phyloP scores from a whole-genome alignment of 1,284 basidiomycete species.

The Marasmius fiardii region DNA sequence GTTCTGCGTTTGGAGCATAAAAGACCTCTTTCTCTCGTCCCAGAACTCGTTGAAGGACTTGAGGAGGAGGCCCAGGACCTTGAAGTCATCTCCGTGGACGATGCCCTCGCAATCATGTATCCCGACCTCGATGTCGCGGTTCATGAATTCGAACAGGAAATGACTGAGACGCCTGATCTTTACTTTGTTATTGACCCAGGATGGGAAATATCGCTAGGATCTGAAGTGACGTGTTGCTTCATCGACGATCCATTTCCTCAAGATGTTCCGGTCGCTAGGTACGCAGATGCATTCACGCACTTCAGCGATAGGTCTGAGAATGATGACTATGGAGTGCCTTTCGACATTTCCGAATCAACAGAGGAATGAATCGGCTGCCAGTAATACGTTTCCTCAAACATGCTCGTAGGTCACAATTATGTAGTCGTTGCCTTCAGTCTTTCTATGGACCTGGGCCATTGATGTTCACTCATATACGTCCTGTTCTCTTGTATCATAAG shows the following conservation, averaged over 20 bases:
- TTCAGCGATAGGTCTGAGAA: background rate
- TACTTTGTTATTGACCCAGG: background rate
- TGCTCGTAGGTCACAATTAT: too few relatives aligned
- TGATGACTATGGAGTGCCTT: too few relatives aligned
- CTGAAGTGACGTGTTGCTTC: background rate
- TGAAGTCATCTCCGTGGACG: background rate
- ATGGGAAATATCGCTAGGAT: background rate
- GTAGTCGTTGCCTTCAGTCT: too few relatives aligned
- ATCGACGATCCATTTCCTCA: background rate
- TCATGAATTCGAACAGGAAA: background rate
- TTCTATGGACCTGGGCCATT: too few relatives aligned
- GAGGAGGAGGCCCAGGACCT: background rate
- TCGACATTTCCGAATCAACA: too few relatives aligned
- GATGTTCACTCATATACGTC: too few relatives aligned
- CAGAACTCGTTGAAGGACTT: background rate
- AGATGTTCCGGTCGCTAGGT: background rate
- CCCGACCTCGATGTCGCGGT: background rate
- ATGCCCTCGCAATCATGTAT: background rate
- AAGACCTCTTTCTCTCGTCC: background rate
- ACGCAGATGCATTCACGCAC: background rate
- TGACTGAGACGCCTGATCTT: background rate
- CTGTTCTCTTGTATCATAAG: too few relatives aligned
- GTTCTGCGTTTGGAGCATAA: background rate
- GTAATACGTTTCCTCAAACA: too few relatives aligned
- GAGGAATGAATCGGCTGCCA: too few relatives aligned